phyloP scores from a whole-genome alignment of 139 green algal genomes.

The Prasinococcaceae sp. region DNA sequence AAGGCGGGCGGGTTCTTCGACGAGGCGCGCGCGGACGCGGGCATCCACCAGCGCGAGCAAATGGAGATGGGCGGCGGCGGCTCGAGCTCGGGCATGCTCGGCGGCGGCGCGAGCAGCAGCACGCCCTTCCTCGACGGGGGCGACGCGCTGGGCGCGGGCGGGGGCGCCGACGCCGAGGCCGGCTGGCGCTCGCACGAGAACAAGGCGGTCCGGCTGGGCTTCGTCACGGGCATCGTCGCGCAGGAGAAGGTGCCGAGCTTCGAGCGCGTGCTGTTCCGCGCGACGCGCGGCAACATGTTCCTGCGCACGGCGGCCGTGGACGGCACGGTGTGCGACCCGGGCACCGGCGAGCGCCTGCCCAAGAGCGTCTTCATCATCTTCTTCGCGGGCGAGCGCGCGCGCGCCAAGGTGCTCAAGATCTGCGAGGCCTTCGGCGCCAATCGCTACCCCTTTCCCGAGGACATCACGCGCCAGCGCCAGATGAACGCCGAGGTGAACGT shows the following conservation, averaged over 20 bases:
- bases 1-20: conserved; percentile 82
- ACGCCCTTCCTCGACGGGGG: too few species aligned
- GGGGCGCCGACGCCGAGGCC: background rate
- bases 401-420: conserved; percentile 88
- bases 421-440: conserved; percentile 89
- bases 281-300: conserved; percentile 98
- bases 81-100: background rate
- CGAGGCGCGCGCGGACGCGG: conserved; percentile 28
- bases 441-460: conserved; percentile 94
- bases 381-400: conserved; percentile 82
- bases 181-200: conserved; percentile 12
- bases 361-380: conserved; percentile 97
- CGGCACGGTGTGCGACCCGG: conserved; percentile 54
- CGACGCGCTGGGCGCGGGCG: background rate
- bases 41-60: conserved; percentile 1
- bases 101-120: background rate
- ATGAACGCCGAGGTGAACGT: conserved; percentile 76
- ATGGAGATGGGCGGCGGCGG: background rate
- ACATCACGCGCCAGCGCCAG: conserved; percentile 58
- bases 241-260: conserved; percentile 70
- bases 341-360: conserved; percentile 49
- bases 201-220: conserved; percentile 61
- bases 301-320: conserved; percentile 52
- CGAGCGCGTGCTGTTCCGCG: conserved; percentile 91
- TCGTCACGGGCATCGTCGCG: conserved; percentile 70